Base-by-base conservation (phyloP, 2,329 filamentous ascomycete species). In the Gremmenia infestans region DNA sequence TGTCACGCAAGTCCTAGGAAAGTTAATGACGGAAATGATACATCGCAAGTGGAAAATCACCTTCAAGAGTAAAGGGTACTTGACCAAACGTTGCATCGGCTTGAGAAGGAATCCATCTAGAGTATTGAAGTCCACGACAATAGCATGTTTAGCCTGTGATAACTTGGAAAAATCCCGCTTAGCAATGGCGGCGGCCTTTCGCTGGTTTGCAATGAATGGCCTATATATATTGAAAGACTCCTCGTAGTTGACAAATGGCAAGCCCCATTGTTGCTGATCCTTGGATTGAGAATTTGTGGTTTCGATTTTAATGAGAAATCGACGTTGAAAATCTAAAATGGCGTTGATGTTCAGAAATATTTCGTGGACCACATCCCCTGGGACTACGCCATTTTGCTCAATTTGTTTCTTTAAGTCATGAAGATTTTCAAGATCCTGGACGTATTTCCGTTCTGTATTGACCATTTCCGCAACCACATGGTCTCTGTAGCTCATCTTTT, bases 311-410 rank as follows among this genome's bases (percentile, higher is more conserved):
- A 99, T 97, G 48, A 99, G 78, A 67, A 99, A 97, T 28, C 92
- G 85, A 60, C 95, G 87, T 70, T 97, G 93, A 70, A 97, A 96
- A 72, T 99, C 94, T 52, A 99, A 81, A 48, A 99, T 89, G 32
- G 89, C 85, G 70, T 97, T 96, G 68, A 97, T 85, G 73, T 99
- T 99, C 59, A 97, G 80, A 73, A 99, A 99, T 60, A 99, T 97
- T 68, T 92, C 86, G 74, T 97, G 92, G 22, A 96, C 87, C 9
- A 87, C 83, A 70, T 99, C 94, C 53, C 94, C 93, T 2, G 90
- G 88, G 61, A 97, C 85, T 39, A 91, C 84, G 39, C 91, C 91
- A 63, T 87, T 91, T 69, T 95, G 88, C 65, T 97, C 91, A 54
- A 97, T 78, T 23, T 87, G 83, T 73, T 90, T 93, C 75, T 96